Base-by-base conservation (phyloP, 345 rosid species). In the Euphorbia pulcherrima region DNA sequence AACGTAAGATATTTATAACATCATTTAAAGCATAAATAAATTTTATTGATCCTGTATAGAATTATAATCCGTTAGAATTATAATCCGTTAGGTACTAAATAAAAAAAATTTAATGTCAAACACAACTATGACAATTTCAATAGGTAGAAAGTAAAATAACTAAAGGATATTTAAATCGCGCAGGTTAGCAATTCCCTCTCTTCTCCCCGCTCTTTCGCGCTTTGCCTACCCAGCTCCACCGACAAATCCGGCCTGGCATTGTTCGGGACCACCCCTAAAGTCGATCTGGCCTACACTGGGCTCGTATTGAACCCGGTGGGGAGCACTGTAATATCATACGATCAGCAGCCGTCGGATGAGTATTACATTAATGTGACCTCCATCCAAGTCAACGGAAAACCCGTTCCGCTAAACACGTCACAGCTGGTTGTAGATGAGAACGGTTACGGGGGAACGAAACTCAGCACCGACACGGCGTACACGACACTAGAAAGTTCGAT, bases 161-260 rank as follows among this genome's bases (percentile, higher is more conserved):
- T n/a, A n/a, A n/a, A n/a, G n/a, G n/a, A n/a, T n/a, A n/a, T n/a
- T n/a, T n/a, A n/a, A n/a, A n/a, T n/a, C n/a, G 74, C 58, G 28
- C 78, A 78, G 74, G 41, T 78, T 56, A 68, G 71, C 44, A 29
- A 39, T 13, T 29, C 50, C 17, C 53, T 68, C 54, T 65, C 76
- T 23, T 50, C 62, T 46, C 75, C 75, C 4, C 71, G 40, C 21
- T 56, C 11, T 67, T 80, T 80, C 64, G 75, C 75, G 60, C 40
- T 76, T 50, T 76, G 79, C 33, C 60, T 76, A 8, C 50, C 83
- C 1, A 59, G 69, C 27, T 76, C 79, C 0, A 18, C 48, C n/a
- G 12, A 67, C 9, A 60, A 39, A 13, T 39, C 66, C 1, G 79
- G 75, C 6, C 65, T 62, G 6, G 46, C 59, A 14, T 62, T 71